Base-by-base conservation (phyloP, 306 rosid species). In the Potentilla sterilis region DNA sequence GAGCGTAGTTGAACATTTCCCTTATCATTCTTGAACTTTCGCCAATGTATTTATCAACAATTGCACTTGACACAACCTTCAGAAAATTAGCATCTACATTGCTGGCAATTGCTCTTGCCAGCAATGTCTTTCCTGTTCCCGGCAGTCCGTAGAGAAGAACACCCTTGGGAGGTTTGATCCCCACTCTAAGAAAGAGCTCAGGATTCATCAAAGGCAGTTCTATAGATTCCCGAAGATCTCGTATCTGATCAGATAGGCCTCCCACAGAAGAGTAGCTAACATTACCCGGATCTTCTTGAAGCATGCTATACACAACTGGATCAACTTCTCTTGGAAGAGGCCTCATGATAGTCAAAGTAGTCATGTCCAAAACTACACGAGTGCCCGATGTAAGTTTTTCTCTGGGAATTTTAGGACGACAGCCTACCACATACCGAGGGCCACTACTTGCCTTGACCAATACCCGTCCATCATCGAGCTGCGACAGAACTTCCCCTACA, bases 131-230 rank as follows among this genome's bases (percentile, higher is more conserved):
- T 49, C 97, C 98, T 28, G 98, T 94, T 69, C 98, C 97, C 38
- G 98, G 98, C 83, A 97, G 97, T 46, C 98, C 98, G 69, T 91
- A 94, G 32, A 94, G 97, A 74, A 94, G 97, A 82, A 94, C 98
- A 77, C 98, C 96, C 97, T 95, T 95, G 16, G 99, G 97, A 37
- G 99, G 99, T 78, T 95, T 92, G 79, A 95, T 90, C 69, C 99
- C 99, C 84, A 95, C 99, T 70, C 99, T 87, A 73, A 90, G 65
- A 73, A 95, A 95, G 75, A 95, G 93, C 84, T 95, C 99, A 37
- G 99, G 97, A 75, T 95, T 95, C 97, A 88, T 95, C 61, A 95
- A 89, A 72, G 99, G 99, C 73, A 95, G 77, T 77, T 95, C 99
- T 72, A 95, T 89, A 13, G 97, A 95, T 74, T 95, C 99, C 76